phyloP scores from a whole-genome alignment of 2,329 filamentous ascomycete species.

The Aspergillus fischeri region DNA sequence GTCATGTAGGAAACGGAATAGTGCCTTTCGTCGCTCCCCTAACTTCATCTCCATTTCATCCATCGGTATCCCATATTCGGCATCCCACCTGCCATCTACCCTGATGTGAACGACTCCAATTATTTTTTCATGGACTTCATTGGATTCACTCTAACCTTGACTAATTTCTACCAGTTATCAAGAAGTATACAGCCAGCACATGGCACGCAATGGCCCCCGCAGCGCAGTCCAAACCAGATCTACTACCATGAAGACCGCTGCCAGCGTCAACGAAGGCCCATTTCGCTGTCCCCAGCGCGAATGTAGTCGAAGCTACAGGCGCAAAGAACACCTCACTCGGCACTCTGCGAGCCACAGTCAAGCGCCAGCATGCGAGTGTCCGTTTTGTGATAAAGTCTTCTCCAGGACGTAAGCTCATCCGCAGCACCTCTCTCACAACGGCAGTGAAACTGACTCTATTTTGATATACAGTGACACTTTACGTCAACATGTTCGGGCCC shows the following conservation, averaged over 20 bases:
- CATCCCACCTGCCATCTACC: neutral
- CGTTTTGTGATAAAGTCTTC: conserved; percentile 14
- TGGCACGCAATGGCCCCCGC: too few relatives aligned
- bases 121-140: neutral
- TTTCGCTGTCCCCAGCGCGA: conserved; percentile 15
- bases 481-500: conserved; percentile 17
- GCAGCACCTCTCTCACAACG: neutral
- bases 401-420: conserved; percentile 7
- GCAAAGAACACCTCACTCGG: conserved; percentile 22
- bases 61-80: neutral
- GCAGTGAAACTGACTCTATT: neutral
- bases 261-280: neutral
- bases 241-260: neutral
- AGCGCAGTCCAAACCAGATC: neutral
- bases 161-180: too few relatives aligned
- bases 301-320: conserved; percentile 18
- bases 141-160: too few relatives aligned
- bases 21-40: neutral
- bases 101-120: neutral
- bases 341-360: conserved; percentile 11
- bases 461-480: conserved; percentile 15
- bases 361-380: conserved; percentile 9
- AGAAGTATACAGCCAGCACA: too few relatives aligned
- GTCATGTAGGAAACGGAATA: too few relatives aligned
- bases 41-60: neutral